A percentile compares a stretch with the other conserved stretches of the same genome.
phyloP scores from a whole-genome alignment of 495 filamentous ascomycete genomes.

The Cairneyella variabilis region DNA sequence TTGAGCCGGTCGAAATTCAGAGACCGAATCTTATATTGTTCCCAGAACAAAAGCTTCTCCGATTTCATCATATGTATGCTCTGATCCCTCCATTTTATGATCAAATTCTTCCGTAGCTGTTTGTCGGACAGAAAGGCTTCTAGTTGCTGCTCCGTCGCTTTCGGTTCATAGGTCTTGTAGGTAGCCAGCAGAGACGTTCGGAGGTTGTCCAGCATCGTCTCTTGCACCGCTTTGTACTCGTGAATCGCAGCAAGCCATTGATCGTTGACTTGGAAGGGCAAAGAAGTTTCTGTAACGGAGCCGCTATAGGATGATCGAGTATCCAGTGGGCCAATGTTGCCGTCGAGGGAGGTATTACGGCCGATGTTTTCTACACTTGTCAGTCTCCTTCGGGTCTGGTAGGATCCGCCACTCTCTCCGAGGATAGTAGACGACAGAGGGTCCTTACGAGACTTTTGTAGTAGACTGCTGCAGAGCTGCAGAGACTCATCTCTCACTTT shows the following conservation, averaged over 20 bases:
- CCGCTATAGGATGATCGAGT: constrained; percentile 16
- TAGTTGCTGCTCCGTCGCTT: constrained; percentile 25
- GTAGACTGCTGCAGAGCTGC: constrained; percentile 24
- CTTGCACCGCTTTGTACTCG: constrained; percentile 30
- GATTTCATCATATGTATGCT: constrained; percentile 32
- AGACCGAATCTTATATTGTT: constrained; percentile 21
- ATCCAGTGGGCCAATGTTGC: constrained; percentile 13
- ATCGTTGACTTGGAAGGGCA: constrained; percentile 16
- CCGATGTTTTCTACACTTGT: constrained; percentile 7
- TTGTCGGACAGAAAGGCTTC: constrained; percentile 28
- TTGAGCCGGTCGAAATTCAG: constrained; percentile 22
- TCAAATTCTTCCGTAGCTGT: constrained; percentile 22
- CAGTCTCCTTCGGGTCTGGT: neutral
- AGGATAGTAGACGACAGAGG: neutral
- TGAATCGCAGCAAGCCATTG: constrained; percentile 28
- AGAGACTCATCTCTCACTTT: constrained; percentile 26
- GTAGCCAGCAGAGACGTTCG: constrained; percentile 25
- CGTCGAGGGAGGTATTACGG: constrained; percentile 14
- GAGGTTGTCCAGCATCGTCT: constrained; percentile 26
- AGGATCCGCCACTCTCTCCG: neutral
- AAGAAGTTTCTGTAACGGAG: constrained; percentile 5
- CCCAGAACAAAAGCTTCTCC: constrained; percentile 28
- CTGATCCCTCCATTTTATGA: constrained; percentile 30
- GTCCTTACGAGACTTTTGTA: constrained; percentile 24
- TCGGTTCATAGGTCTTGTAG: constrained; percentile 30